Conservation (phyloP, 108 stramenopile species). For the Cyclotella choctawhatcheeana region DNA sequence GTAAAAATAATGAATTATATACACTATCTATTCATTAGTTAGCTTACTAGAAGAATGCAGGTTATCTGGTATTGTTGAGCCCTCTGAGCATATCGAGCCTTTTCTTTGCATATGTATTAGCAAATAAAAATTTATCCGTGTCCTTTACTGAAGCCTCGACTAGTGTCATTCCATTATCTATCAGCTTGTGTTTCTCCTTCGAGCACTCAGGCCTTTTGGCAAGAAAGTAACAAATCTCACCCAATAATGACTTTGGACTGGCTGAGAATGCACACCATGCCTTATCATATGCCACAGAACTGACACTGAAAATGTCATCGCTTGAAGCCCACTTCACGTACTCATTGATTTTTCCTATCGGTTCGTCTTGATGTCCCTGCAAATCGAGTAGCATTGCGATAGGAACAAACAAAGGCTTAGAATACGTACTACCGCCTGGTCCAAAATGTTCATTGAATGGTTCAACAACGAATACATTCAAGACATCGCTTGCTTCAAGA, state of each 20-base stretch:
- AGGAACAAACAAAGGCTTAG: slow-evolving; percentile 46
- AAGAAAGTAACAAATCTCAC: slow-evolving; percentile 38
- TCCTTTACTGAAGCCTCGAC: slow-evolving; percentile 29
- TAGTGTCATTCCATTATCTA: slow-evolving; percentile 23
- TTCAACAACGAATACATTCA: slow-evolving; percentile 47
- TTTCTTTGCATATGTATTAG: slow-evolving; percentile 34
- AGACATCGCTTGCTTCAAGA: slow-evolving; percentile 42
- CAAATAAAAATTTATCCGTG: slow-evolving; percentile 9
- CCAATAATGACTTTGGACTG: slow-evolving; percentile 33
- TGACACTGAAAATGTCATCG: slow-evolving; percentile 37
- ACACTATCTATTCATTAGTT: too few species aligned
- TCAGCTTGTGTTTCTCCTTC: slow-evolving; percentile 15
- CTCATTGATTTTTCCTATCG: slow-evolving; percentile 47
- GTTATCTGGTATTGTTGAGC: not conserved
- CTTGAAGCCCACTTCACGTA: slow-evolving; percentile 63
- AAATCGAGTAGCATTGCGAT: slow-evolving; percentile 58
- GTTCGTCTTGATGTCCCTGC: slow-evolving; percentile 28
- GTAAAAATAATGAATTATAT: not conserved
- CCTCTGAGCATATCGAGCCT: slow-evolving; percentile 24
- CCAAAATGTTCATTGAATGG: slow-evolving; percentile 57
- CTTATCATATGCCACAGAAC: slow-evolving; percentile 16
- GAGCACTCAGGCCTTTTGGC: slow-evolving; percentile 28
- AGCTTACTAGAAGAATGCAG: too few species aligned
- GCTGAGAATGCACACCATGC: slow-evolving; percentile 36
- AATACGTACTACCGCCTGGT: slow-evolving; percentile 50